Percentiles rank a stretch among this genome's conserved stretches.
These are phyloP conservation scores for Fraxinus sp. DNA, from an alignment of 305 asterid species.

Conservation along the genomic window DNA sequence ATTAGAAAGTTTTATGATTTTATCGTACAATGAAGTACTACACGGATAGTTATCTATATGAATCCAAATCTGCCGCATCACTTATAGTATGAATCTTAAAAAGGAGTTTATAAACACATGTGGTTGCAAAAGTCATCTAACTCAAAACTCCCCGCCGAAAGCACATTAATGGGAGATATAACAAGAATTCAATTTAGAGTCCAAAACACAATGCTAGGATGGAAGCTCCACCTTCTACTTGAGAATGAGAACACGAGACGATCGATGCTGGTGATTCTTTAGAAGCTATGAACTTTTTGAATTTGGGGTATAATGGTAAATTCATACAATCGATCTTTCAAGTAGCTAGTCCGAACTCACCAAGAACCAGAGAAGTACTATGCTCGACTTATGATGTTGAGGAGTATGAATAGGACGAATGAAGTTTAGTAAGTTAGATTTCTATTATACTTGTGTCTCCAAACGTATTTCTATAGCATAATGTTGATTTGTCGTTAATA, in stretches of 20 bases:
- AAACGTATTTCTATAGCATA: background rate
- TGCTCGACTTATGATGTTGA: background rate
- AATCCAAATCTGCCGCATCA: background rate
- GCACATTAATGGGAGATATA: background rate
- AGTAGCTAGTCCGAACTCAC: background rate
- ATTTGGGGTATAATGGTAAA: background rate
- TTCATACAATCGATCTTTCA: background rate
- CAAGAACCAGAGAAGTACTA: background rate
- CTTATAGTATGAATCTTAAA: too few species aligned
- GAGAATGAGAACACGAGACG: background rate
- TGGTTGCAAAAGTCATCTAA: background rate
- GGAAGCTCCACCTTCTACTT: background rate
- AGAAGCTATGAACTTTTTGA: background rate
- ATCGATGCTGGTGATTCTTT: background rate
- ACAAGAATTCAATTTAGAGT: background rate
- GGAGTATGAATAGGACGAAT: too few species aligned
- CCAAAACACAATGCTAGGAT: background rate
- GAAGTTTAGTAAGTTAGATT: too few species aligned
- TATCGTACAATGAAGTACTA: background rate
- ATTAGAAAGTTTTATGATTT: too few species aligned
- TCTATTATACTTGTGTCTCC: too few species aligned
- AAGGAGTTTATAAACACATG: background rate
- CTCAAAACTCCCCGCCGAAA: background rate
- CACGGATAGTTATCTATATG: background rate
- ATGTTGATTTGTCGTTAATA: background rate